phyloP scores from a whole-genome alignment of 1,284 basidiomycete species.

The Leccinum solheimii region DNA sequence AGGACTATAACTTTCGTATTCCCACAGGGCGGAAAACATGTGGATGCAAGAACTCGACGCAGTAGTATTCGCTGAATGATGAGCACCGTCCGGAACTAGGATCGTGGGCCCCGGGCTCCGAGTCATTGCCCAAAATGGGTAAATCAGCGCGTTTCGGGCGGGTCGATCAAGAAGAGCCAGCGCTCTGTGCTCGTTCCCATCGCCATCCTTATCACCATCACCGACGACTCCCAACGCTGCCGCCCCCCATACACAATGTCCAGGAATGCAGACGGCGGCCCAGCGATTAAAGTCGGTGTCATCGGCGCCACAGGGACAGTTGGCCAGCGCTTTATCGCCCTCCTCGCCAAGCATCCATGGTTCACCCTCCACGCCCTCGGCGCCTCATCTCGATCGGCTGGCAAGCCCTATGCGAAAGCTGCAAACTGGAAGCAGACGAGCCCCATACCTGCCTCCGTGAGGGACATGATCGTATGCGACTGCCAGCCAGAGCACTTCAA shows the following conservation, averaged over 20 bases:
- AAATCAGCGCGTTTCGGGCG: constrained; percentile 2
- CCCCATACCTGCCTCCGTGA: constrained; percentile 71
- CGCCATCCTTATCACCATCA: constrained; percentile 4
- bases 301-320: constrained; percentile 97
- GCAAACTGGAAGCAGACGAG: constrained; percentile 90
- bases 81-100: not conserved
- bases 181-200: not conserved
- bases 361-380: constrained; percentile 88
- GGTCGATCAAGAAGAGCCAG: not conserved
- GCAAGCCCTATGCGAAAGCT: constrained; percentile 78
- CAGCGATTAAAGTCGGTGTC: constrained; percentile 79
- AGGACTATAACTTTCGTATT: not conserved
- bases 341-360: constrained; percentile 89
- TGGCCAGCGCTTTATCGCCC: constrained; percentile 91
- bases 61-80: not conserved
- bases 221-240: not conserved
- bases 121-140: not conserved
- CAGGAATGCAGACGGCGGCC: constrained; percentile 18
- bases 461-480: constrained; percentile 73
- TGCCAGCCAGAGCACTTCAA: constrained; percentile 80
- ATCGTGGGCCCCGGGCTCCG: not conserved
- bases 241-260: constrained; percentile 17
- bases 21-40: not conserved
- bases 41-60: not conserved
- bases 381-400: constrained; percentile 87